Conservation (phyloP, 2,329 filamentous ascomycete genomes). For the Aspergillus hiratsukae region DNA sequence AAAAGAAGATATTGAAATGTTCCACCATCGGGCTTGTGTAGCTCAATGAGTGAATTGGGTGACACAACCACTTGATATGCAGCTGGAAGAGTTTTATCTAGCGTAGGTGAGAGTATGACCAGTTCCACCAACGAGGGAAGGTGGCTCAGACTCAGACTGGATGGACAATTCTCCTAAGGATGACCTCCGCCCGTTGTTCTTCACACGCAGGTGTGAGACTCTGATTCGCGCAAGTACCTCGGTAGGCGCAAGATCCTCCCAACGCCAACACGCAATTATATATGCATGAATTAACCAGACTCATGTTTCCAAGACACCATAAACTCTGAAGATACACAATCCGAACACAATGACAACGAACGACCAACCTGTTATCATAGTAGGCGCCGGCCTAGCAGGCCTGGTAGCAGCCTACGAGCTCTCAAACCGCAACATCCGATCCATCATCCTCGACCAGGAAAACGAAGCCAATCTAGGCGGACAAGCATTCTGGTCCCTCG, state of each 20-base stretch:
- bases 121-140: not conserved
- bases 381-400: constrained; percentile 28
- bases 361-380: constrained; percentile 19
- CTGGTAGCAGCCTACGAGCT: constrained; percentile 30
- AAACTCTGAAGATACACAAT: not conserved
- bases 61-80: not conserved
- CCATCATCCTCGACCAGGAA: constrained; percentile 52
- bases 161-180: not conserved
- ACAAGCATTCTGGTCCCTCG: constrained; percentile 45
- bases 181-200: not conserved
- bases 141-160: not conserved
- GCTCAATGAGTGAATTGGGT: too few relatives aligned
- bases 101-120: not conserved
- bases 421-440: constrained; percentile 20
- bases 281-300: not conserved
- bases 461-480: constrained; percentile 54
- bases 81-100: not conserved
- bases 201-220: not conserved
- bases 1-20: not conserved
- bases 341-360: not conserved
- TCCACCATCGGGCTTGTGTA: not conserved
- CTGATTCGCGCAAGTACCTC: not conserved
- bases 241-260: not conserved
- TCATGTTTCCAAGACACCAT: not conserved
- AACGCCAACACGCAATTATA: not conserved